Conservation (phyloP, 345 rosid genomes). For the Tarenaya hassleriana region DNA sequence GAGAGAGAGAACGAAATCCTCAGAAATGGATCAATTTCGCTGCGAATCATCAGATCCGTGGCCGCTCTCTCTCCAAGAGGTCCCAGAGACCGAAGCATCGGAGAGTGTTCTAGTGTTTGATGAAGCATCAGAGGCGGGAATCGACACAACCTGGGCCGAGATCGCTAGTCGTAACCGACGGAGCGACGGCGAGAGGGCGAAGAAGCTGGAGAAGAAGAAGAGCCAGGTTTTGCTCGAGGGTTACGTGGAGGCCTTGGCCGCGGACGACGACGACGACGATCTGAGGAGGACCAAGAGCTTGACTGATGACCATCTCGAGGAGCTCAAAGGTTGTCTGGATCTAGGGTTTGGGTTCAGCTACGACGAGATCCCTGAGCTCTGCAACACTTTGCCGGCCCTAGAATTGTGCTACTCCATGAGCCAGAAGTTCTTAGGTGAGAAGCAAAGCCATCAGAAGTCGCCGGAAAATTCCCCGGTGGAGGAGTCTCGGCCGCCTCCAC, state of each 20-base stretch:
- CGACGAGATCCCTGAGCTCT: too few relatives aligned
- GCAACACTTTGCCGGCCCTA: too few relatives aligned
- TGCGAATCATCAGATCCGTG: slow-evolving; percentile 25
- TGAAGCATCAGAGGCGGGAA: slow-evolving; percentile 3
- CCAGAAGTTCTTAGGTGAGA: slow-evolving; percentile 69
- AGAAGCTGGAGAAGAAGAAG: slow-evolving; percentile 51
- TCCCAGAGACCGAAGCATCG: slow-evolving; percentile 7
- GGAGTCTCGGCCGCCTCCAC: slow-evolving; percentile 31
- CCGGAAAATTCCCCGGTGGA: slow-evolving; percentile 36
- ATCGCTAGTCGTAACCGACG: slow-evolving; percentile 13
- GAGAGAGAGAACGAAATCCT: not conserved
- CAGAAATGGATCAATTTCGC: slow-evolving; percentile 18
- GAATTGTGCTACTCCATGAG: slow-evolving; percentile 94
- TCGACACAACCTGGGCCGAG: slow-evolving; percentile 17
- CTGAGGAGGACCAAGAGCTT: slow-evolving; percentile 76
- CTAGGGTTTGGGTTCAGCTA: too few relatives aligned
- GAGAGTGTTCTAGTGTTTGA: not conserved
- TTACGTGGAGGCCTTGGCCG: slow-evolving; percentile 34
- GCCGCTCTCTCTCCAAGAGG: slow-evolving; percentile 20
- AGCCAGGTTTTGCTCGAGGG: too few relatives aligned
- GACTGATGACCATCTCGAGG: slow-evolving; percentile 86
- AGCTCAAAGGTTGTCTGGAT: too few relatives aligned
- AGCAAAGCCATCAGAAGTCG: slow-evolving; percentile 32
- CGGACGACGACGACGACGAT: slow-evolving; percentile 36
- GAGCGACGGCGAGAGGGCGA: not conserved